phyloP scores from a whole-genome alignment of 2,329 filamentous ascomycete species.

The Ophiocordyceps polyrhachis-furcata region DNA sequence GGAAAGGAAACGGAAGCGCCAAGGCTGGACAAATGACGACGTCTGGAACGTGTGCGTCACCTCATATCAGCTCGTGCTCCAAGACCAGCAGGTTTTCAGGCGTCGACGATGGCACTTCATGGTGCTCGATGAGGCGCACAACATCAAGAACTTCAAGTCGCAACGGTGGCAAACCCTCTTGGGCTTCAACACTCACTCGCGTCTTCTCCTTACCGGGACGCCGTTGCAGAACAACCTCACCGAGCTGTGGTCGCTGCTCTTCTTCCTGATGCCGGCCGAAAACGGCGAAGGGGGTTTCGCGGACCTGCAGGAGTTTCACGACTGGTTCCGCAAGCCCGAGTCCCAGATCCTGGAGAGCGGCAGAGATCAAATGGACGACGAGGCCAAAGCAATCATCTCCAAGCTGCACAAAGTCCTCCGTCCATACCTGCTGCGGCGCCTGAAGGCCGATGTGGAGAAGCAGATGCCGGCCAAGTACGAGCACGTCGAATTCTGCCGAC shows the following conservation, averaged over 20 bases:
- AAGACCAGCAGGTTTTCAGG: constrained; percentile 88
- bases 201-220: constrained; percentile 80
- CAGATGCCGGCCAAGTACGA: constrained; percentile 98
- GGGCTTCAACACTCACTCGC: constrained; percentile 76
- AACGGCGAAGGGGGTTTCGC: constrained; percentile 80
- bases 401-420: constrained; percentile 89
- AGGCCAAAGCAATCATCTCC: constrained; percentile 76
- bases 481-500: constrained; percentile 84
- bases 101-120: constrained; percentile 92
- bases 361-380: constrained; percentile 81
- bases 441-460: constrained; percentile 96
- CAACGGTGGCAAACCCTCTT: constrained; percentile 92
- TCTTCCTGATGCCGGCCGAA: constrained; percentile 88
- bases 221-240: constrained; percentile 94
- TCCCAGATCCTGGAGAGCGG: constrained; percentile 94
- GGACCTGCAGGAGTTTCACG: constrained; percentile 85
- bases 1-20: constrained; percentile 76
- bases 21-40: constrained; percentile 85
- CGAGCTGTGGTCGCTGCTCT: constrained; percentile 89
- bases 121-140: constrained; percentile 95
- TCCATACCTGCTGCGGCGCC: constrained; percentile 72
- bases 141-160: constrained; percentile 99
- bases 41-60: constrained; percentile 97
- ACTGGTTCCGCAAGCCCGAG: constrained; percentile 89
- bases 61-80: constrained; percentile 87